Base-by-base conservation (phyloP, 192 early-diverging fungal genomes). In the Pilobolus umbonatus region DNA sequence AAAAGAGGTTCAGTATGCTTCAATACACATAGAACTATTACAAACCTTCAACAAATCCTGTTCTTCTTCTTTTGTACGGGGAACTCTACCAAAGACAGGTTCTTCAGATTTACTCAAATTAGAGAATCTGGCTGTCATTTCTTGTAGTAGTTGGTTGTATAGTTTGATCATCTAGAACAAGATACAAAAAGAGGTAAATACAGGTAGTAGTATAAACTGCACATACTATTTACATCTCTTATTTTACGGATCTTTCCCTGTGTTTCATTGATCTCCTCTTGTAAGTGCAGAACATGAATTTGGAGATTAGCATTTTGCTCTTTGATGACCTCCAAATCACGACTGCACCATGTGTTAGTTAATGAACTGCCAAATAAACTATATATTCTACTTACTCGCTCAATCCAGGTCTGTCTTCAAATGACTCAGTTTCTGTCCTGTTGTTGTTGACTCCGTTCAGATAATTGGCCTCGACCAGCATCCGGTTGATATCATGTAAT, bases 391-490 rank as follows among this genome's bases (percentile, higher is more conserved):
- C 55, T 74, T 75, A 47, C 67, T 72, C 38, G 61, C 34, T 62
- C 68, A 75, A 40, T 69, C 74, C 60, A 72, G 76, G 40, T 34
- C 72, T 46, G 74, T 69, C 36, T 74, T 71, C 17, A 74, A 77
- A 78, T 70, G 55, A 53, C 66, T 68, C 59, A n/a, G 73, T 65
- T 60, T 31, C 79, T 47, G 59, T 69, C 62, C 67, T 77, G 72
- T 66, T 69, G 28, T 76, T 62, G 38, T 74, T 67, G 1, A 67
- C 39, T 38, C 62, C 69, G 22, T 85, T 73, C 12, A 87, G 71
- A 50, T 75, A 59, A 28, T 82, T 77, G 58, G 81, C 82, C 60
- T 87, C 87, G 2, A 68, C 64, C 25, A 78, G 57, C 29, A 85
- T 72, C 21, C 71, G 69, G 46, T 75, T 80, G 60, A 85, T 73